Evolutionary conservation across 2,329 filamentous ascomycete genomes (phyloP).

Genomic region (Exophiala sp.): DNA sequence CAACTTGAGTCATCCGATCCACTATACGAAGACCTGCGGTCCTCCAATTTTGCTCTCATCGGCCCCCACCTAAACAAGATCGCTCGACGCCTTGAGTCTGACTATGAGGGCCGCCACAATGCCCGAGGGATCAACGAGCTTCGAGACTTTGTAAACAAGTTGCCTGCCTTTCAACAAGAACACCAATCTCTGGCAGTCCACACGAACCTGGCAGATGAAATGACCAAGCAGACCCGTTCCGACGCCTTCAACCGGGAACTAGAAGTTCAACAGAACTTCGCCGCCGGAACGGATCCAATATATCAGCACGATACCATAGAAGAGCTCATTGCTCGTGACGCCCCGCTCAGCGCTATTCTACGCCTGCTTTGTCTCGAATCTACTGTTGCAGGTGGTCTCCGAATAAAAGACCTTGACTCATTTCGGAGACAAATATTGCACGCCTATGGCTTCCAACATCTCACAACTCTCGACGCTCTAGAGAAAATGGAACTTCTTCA

Average conservation of each 20-base stretch:
- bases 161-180: constrained; percentile 89
- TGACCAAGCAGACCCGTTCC: constrained; percentile 86
- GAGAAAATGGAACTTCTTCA: constrained; percentile 87
- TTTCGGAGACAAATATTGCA: constrained; percentile 86
- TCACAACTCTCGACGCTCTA: constrained; percentile 81
- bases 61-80: constrained; percentile 86
- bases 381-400: constrained; percentile 82
- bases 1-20: constrained; percentile 85
- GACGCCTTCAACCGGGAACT: constrained; percentile 84
- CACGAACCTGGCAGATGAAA: constrained; percentile 87
- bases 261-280: constrained; percentile 93
- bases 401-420: constrained; percentile 79
- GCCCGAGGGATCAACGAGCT: constrained; percentile 88
- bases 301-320: constrained; percentile 88
- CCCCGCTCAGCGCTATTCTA: constrained; percentile 75
- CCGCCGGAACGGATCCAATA: constrained; percentile 81
- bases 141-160: constrained; percentile 88
- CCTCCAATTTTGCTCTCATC: constrained; percentile 93
- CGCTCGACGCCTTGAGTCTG: constrained; percentile 76
- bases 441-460: constrained; percentile 91
- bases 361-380: constrained; percentile 88
- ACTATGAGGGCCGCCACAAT: constrained; percentile 83
- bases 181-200: constrained; percentile 90
- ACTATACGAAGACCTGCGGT: constrained; percentile 79
- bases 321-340: constrained; percentile 86